Conservation (phyloP, 805 yeast genomes). For the Metschnikowia peoriensis region DNA sequence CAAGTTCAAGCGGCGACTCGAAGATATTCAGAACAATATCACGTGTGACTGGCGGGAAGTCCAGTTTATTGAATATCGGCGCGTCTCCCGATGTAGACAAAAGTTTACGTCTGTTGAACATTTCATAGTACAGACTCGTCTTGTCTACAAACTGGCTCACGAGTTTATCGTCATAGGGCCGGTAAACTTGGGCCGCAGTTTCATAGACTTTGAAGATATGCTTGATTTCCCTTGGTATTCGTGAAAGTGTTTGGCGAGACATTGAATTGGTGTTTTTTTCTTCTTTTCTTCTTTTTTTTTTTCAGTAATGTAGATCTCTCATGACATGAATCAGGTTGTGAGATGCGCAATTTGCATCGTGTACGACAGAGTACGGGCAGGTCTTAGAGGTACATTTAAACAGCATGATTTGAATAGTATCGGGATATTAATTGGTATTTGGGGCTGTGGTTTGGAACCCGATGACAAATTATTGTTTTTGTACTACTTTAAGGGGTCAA, state of each 20-base stretch:
- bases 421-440: too few relatives aligned
- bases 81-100: background rate
- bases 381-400: too few relatives aligned
- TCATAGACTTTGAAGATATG: conserved; percentile 22
- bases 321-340: background rate
- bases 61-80: conserved; percentile 15
- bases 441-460: too few relatives aligned
- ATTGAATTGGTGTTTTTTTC: background rate
- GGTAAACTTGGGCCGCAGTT: conserved; percentile 13
- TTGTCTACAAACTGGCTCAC: conserved; percentile 18
- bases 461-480: too few relatives aligned
- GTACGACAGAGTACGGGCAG: too few relatives aligned
- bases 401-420: too few relatives aligned
- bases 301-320: background rate
- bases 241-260: conserved; percentile 17
- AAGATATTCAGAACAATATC: conserved; percentile 22
- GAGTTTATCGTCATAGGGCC: conserved; percentile 11
- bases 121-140: conserved; percentile 19
- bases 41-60: conserved; percentile 25
- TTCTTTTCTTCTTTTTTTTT: too few relatives aligned
- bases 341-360: background rate
- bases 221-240: conserved; percentile 24
- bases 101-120: conserved; percentile 24
- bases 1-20: conserved; percentile 15
- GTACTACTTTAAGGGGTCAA: too few relatives aligned